Conservation (phyloP, 2,329 filamentous ascomycete species). For the Colletotrichum destructivum region DNA sequence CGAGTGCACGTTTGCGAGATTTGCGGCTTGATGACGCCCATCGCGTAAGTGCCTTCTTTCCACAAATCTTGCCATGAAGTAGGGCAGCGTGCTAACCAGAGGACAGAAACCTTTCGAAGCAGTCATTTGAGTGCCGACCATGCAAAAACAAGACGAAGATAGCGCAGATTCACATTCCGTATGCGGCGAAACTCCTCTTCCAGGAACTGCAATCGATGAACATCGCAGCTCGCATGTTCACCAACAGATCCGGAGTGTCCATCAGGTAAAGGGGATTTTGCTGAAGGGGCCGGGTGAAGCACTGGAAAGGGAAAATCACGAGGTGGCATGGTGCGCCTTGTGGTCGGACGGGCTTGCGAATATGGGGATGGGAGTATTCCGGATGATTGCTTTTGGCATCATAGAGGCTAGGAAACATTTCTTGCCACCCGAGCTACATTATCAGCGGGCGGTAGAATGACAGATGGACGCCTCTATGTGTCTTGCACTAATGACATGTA, state of each 20-base stretch:
- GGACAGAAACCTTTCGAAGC: conserved; percentile 88
- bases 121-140: conserved; percentile 95
- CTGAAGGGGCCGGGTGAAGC: not conserved
- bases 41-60: conserved; percentile 81
- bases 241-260: conserved; percentile 82
- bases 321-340: not conserved
- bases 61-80: not conserved
- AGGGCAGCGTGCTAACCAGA: conserved; percentile 51
- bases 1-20: conserved; percentile 98
- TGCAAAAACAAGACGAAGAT: conserved; percentile 99
- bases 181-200: conserved; percentile 97
- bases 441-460: conserved; percentile 19
- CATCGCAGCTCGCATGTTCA: conserved; percentile 98
- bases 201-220: conserved; percentile 99
- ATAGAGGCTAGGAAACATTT: conserved; percentile 21
- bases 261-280: conserved; percentile 66
- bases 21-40: conserved; percentile 98
- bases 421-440: not conserved
- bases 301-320: not conserved
- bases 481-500: conserved; percentile 37
- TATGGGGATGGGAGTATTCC: not conserved
- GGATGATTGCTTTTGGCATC: conserved; percentile 31
- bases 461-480: conserved; percentile 18
- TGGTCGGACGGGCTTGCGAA: not conserved
- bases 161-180: conserved; percentile 97